Conservation (phyloP, 305 asterid genomes). For the Solanum hybrid region DNA sequence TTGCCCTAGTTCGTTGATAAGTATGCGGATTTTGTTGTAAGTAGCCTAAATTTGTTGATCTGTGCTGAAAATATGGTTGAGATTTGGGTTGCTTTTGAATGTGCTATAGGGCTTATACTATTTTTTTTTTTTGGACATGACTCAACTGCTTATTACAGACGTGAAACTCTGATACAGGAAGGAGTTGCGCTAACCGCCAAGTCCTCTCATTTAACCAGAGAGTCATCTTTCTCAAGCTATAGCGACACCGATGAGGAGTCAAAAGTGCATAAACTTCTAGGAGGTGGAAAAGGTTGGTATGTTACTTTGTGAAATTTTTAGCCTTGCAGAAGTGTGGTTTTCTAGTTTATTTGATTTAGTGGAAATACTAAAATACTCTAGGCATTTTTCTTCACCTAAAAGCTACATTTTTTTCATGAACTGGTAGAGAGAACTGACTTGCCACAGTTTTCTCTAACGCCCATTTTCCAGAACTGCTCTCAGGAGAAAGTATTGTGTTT, state of each 20-base stretch:
- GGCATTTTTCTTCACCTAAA: neutral
- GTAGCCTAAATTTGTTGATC: neutral
- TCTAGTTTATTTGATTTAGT: neutral
- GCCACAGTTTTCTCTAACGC: neutral
- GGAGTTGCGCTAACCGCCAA: constrained; percentile 48
- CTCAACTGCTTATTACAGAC: constrained; percentile 3
- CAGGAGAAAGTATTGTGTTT: neutral
- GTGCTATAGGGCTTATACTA: neutral
- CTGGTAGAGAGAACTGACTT: constrained; percentile 1
- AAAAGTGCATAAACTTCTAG: constrained; percentile 61
- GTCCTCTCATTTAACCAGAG: constrained; percentile 47
- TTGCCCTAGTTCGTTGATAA: neutral
- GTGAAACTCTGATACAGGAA: constrained; percentile 48
- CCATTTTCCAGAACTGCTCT: neutral
- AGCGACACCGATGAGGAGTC: constrained; percentile 41
- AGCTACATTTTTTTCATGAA: neutral
- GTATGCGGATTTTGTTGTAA: neutral
- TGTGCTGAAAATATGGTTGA: neutral
- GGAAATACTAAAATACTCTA: neutral
- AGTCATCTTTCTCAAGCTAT: constrained; percentile 33
- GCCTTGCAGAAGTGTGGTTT: neutral
- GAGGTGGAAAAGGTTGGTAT: constrained; percentile 69
- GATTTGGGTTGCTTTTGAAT: neutral
- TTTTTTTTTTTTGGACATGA: constrained; percentile 1
- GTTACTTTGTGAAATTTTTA: neutral